Base-by-base conservation (phyloP, 2,329 filamentous ascomycete species). In the Xylariaceae sp. region DNA sequence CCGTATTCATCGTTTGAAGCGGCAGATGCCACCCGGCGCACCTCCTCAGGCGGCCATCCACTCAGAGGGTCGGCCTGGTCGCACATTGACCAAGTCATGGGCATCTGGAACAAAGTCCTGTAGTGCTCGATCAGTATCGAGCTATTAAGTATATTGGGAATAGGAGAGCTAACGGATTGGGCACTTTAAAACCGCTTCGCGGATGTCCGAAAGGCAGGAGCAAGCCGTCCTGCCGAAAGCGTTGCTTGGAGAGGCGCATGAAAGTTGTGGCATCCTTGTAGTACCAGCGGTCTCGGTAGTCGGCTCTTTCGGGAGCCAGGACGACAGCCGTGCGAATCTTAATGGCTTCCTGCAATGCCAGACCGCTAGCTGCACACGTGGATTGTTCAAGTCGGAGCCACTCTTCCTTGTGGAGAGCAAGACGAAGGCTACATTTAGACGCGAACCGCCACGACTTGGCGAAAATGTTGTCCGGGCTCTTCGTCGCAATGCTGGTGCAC, bases 141-240 rank as follows among this genome's bases (percentile, higher is more conserved):
- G n/a, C n/a, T n/a, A n/a, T n/a, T n/a, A n/a, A n/a, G n/a, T n/a
- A n/a, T n/a, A n/a, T n/a, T n/a, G n/a, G n/a, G n/a, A n/a, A n/a
- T n/a, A n/a, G n/a, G 11, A 19, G 14, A 31, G 12, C 48, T 51
- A 12, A 53, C 51, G 51, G 51, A n/a, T 51, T 53, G 10, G 44
- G 48, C 15, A 41, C 17, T 32, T 51, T 39, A 39, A 51, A 53
- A 18, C 48, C 45, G 11, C 31, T 18, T 12, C 51, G 51, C 12
- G 51, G 46, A 30, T 56, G 42, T 4, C 58, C 58, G 46, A 61
- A 62, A 40, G 60, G 54, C 2, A 62, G 52, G 6, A 61, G 39
- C 3, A 62, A 32, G 6, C 60, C 60, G 33, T 62, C 56, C 19
- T 55, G 39, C 15, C 48, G 41, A 36, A 54, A 61, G 19, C 47